These are phyloP conservation scores for Retiboletus flavoniger DNA, from an alignment of 1,284 basidiomycete species.

Conservation along the genomic window DNA sequence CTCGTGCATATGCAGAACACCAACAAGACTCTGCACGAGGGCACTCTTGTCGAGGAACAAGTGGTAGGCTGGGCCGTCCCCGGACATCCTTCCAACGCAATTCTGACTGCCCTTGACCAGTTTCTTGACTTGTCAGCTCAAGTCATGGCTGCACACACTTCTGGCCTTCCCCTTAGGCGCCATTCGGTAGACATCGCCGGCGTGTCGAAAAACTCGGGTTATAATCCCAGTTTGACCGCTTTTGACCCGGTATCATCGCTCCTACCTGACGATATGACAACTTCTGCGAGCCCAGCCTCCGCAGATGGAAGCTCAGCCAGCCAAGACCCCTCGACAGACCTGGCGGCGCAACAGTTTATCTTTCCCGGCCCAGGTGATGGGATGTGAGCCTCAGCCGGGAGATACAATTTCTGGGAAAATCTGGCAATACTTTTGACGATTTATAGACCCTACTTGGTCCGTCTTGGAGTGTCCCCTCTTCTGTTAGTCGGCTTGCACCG, in stretches of 20 bases:
- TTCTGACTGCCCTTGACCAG: conserved; percentile 10
- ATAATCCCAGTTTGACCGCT: conserved; percentile 10
- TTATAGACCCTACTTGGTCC: conserved; percentile 1
- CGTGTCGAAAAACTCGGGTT: conserved; percentile 12
- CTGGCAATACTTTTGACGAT: conserved; percentile 3
- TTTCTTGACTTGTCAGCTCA: conserved; percentile 32
- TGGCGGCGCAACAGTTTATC: conserved; percentile 17
- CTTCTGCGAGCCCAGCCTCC: conserved; percentile 28
- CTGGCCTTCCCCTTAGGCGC: conserved; percentile 30
- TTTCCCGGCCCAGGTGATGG: conserved; percentile 20
- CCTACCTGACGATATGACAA: conserved; percentile 19
- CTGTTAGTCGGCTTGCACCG: neutral
- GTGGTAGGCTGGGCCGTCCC: conserved; percentile 38
- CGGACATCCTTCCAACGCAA: neutral
- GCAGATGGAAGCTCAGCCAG: conserved; percentile 19
- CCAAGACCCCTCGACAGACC: conserved; percentile 22
- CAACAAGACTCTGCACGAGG: conserved; percentile 47
- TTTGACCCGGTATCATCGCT: conserved; percentile 21
- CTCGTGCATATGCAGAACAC: conserved; percentile 65
- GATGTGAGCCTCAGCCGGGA: conserved; percentile 8
- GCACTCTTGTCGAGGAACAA: conserved; percentile 52
- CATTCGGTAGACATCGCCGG: conserved; percentile 30
- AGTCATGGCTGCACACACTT: conserved; percentile 28
- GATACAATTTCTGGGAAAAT: conserved; percentile 3
- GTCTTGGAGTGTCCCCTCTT: conserved; percentile 2